Base-by-base conservation (phyloP, 1,284 basidiomycete species). In the Phylloboletellus chloephorus region DNA sequence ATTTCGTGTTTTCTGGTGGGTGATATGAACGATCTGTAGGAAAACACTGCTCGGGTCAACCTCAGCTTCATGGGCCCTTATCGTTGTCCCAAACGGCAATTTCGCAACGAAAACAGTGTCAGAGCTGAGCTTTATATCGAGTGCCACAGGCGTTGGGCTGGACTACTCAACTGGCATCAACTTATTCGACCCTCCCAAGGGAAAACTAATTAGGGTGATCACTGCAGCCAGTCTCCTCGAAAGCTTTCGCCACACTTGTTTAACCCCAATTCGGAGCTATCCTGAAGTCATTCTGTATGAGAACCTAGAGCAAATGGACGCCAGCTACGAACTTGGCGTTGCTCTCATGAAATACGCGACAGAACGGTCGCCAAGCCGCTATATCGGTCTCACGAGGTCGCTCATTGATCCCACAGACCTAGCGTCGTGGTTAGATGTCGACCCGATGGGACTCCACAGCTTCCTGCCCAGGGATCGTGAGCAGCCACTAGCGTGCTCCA, bases 401-500 rank as follows among this genome's bases (percentile, higher is more conserved):
- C 73, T 98, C 23, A 77, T 80, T 48, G 90, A 98, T 53, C 76
- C 90, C 1, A 68, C 73, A 7, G 85, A 90, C 51, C 64, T 98
- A 9, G 88, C 86, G 1, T 67, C 74, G 4, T 98, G 95, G 95
- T 72, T 99, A 11, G 70, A 78, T 37, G 82, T 91, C 32, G 74
- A 82, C 31, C 65, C 77, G 7, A 66, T 67, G 12, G 78, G 76
- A 10, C 64, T 88, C 23, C 86, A 86, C 63, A 82, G 78, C 54
- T 98, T 98, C 69, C 71, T 77, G 9, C 88, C 93, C 0, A 77
- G 72, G 30, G 85, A 93, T 54, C 80, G 93, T 23, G 88, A 93
- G 41, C 86, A 91, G 50, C 76, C 89, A 0, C 69, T 98, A 13
- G 68, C 71, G 4, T 75, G 82, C 9, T 73, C 73, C 11, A 75